Base-by-base conservation (phyloP, 176 grass and related monocot species). In the Bonia amplexicaulis region DNA sequence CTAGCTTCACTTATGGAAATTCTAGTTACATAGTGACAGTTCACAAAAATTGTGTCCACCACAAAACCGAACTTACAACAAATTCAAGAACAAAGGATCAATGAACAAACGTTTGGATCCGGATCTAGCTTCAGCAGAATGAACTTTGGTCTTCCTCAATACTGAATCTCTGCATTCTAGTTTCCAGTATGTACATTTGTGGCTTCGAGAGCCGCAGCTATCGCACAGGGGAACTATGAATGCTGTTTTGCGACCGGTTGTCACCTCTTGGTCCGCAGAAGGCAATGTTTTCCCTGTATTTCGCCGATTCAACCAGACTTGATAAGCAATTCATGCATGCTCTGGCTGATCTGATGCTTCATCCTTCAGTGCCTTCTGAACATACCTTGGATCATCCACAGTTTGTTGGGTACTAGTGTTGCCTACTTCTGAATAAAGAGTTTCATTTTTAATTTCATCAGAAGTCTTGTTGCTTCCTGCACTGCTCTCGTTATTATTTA, bases 381-480 rank as follows among this genome's bases (percentile, higher is more conserved):
- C 68, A 72, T 66, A 77, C 83, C 74, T 90, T 16, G 65, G 55
- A 79, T 84, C 78, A 80, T 40, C 60, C 4, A 26, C 47, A 80
- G 65, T 80, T 68, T 84, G 70, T 20, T 69, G 67, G 22, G 59
- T 23, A 41, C 40, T 69, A 17, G 66, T 45, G 60, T 29, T 70
- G 2, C 70, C 52, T 44, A 29, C 80, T 88, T 87, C 85, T 79
- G 83, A 91, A 84, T 83, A 11, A 55, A 74, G 39, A 59, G 68
- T 82, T 76, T 85, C 65, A 39, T 64, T 84, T 58, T 25, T 59
- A 78, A 37, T 85, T 2, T 82, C 79, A 22, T 91, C 64, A 11
- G 20, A 26, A 31, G 16, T 46, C 82, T 78, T 85, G 57, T 71
- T 79, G 79, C 61, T 83, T 73, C 64, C 85, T 82, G 85, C 66